A percentile compares a stretch with the other conserved stretches of the same genome.
These are phyloP conservation scores for Paracoccidioides lutzii DNA, from an alignment of 2,329 filamentous ascomycete species.

Conservation along the genomic window DNA sequence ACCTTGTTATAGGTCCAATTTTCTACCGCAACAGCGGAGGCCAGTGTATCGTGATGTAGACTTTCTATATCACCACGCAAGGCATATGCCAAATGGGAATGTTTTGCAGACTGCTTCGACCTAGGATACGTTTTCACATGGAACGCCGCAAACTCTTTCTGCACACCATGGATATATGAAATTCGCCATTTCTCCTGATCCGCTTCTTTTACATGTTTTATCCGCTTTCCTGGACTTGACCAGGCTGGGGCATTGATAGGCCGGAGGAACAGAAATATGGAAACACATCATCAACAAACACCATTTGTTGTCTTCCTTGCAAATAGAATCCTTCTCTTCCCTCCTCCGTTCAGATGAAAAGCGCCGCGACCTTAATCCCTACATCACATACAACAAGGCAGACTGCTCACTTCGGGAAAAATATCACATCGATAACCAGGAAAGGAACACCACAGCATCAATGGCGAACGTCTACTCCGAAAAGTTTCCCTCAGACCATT, in stretches of 20 bases:
- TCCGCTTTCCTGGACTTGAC: background rate
- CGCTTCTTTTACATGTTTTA: background rate
- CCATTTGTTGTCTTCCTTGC: background rate
- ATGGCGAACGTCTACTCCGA: background rate
- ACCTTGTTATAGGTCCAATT: constrained; percentile 5
- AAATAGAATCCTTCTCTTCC: background rate
- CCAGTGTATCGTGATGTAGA: constrained; percentile 13
- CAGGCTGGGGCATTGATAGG: background rate
- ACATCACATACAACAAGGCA: background rate
- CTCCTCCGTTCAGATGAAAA: background rate
- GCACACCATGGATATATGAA: background rate
- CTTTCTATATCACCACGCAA: constrained; percentile 5
- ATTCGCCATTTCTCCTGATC: background rate
- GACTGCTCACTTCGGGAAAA: background rate
- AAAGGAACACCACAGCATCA: background rate
- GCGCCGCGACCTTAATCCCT: background rate
- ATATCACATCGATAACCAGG: background rate
- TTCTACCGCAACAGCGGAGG: constrained; percentile 7
- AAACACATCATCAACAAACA: background rate
- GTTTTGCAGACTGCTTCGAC: background rate
- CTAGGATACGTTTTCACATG: background rate
- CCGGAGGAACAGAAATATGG: background rate
- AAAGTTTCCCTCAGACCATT: background rate
- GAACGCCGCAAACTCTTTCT: background rate
- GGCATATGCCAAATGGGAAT: background rate